Evolutionary conservation across 768 basidiomycete genomes (phyloP).

Genomic region (Porphyrellus cyaneotinctus): DNA sequence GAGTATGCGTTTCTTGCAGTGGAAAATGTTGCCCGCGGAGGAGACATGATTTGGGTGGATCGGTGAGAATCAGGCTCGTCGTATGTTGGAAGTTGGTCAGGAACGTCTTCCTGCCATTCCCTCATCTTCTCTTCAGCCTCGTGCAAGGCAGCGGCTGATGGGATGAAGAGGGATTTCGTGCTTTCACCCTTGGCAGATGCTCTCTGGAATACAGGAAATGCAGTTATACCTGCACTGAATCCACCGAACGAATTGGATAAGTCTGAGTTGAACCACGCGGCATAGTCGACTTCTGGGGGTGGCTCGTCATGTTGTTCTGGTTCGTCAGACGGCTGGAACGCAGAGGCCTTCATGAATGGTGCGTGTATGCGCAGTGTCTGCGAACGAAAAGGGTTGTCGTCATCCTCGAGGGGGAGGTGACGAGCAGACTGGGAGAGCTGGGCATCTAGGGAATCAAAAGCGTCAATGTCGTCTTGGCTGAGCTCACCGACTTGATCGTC

Average conservation of each 20-base stretch:
- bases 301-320: constrained; percentile 19
- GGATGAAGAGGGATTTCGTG: constrained; percentile 38
- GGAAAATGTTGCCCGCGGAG: constrained; percentile 34
- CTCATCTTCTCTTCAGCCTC: constrained; percentile 51
- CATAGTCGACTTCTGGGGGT: constrained; percentile 39
- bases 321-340: constrained; percentile 7
- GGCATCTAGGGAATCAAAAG: constrained; percentile 50
- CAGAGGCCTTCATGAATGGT: constrained; percentile 18
- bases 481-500: constrained; percentile 49
- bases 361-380: constrained; percentile 17
- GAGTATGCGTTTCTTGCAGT: constrained; percentile 36
- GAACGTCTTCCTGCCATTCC: constrained; percentile 43
- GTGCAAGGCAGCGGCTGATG: constrained; percentile 51
- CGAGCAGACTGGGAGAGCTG: constrained; percentile 36
- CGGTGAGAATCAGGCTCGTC: constrained; percentile 3
- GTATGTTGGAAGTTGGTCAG: constrained; percentile 21
- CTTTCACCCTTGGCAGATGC: neutral
- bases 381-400: constrained; percentile 22
- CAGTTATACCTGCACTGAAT: constrained; percentile 37
- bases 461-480: constrained; percentile 53
- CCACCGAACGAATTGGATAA: constrained; percentile 26
- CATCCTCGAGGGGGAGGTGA: constrained; percentile 3
- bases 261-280: constrained; percentile 48
- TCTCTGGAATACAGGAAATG: constrained; percentile 18
- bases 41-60: constrained; percentile 6